phyloP scores from a whole-genome alignment of 805 yeast genomes.

The Lipomyces japonicus region DNA sequence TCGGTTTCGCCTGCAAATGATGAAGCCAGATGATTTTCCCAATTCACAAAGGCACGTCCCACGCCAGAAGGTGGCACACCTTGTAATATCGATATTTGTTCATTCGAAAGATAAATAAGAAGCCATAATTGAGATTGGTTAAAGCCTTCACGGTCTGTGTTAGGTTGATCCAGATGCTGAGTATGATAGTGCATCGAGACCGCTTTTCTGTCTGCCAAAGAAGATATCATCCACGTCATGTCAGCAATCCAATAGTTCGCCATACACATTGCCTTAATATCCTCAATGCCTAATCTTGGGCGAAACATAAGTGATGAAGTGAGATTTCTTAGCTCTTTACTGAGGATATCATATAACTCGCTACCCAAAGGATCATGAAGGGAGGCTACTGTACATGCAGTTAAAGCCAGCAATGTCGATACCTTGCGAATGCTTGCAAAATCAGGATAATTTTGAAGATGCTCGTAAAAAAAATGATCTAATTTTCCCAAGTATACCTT shows the following conservation, averaged over 20 bases:
- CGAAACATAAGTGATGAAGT: constrained; percentile 13
- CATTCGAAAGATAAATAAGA: constrained; percentile 14
- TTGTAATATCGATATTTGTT: constrained; percentile 19
- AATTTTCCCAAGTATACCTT: constrained; percentile 10
- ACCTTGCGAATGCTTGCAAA: constrained; percentile 8
- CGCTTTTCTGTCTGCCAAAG: constrained; percentile 16
- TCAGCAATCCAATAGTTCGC: constrained; percentile 22
- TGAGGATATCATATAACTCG: constrained; percentile 15
- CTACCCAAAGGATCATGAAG: constrained; percentile 22
- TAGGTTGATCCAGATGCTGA: constrained; percentile 17
- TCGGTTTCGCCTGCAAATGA: constrained; percentile 15
- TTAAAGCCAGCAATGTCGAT: constrained; percentile 16
- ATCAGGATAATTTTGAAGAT: constrained; percentile 13
- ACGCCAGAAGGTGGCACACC: constrained; percentile 19
- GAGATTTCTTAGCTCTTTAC: constrained; percentile 12
- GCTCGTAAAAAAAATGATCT: constrained; percentile 23
- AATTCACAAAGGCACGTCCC: constrained; percentile 13
- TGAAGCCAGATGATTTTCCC: constrained; percentile 19
- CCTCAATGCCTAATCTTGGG: constrained; percentile 19
- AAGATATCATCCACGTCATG: constrained; percentile 20
- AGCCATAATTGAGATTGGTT: constrained; percentile 15
- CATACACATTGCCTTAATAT: constrained; percentile 18
- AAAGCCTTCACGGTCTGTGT: constrained; percentile 11
- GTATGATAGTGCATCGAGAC: constrained; percentile 21
- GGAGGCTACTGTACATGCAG: constrained; percentile 19